Evolutionary conservation across 192 early-diverging fungal genomes (phyloP), one percentile per base, ranked within the genome.

Genomic region (Linnemannia zychae): DNA sequence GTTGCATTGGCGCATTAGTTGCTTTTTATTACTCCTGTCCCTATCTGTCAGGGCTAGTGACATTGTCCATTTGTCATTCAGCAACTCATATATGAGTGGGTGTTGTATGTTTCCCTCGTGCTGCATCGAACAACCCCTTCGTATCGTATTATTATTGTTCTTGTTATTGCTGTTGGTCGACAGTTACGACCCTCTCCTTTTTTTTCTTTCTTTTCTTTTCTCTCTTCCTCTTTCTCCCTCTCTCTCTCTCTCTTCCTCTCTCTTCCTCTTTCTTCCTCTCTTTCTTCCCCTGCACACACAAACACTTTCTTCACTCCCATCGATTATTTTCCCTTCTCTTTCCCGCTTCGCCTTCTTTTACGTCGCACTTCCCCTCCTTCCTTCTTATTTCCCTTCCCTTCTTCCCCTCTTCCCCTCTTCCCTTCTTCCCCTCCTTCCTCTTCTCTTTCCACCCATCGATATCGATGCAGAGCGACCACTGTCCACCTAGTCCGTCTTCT

Each of bases 401-500:
- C 37, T 69, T 3, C 36, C 11, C 13, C 40, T 28, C 50, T 66
- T 22, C 15, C 28, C 40, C 28, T 34, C 3, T 34, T 46, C 33
- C 9, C 49, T 40, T 28, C 18, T 52, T 67, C 22, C 44, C 24
- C 28, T 60, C 50, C 50, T 7, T 37, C 34, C 18, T n/a, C 1
- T 1, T 2, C 18, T 16, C 67, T 44, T 44, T 44, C 40, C 40
- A 44, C 38, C 18, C 22, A 12, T 22, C 24, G 37, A 74, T 44
- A 44, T 63, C 68, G 22, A 83, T 83, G 81, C 81, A 83, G 76
- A 78, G 76, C 13, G 81, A 82, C 37, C 28, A 60, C 33, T 71
- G 33, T 31, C 63, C 75, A 1, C 22, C 63, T 2, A 46, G 50
- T 28, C 44, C 74, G 60, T 75, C 74, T 3, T 71, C 69, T 37